A percentile compares a stretch with the other conserved stretches of the same genome.
Evolutionary conservation across 202 grass and related monocot species (phyloP).

Genomic region (Sporobolus alterniflorus): DNA sequence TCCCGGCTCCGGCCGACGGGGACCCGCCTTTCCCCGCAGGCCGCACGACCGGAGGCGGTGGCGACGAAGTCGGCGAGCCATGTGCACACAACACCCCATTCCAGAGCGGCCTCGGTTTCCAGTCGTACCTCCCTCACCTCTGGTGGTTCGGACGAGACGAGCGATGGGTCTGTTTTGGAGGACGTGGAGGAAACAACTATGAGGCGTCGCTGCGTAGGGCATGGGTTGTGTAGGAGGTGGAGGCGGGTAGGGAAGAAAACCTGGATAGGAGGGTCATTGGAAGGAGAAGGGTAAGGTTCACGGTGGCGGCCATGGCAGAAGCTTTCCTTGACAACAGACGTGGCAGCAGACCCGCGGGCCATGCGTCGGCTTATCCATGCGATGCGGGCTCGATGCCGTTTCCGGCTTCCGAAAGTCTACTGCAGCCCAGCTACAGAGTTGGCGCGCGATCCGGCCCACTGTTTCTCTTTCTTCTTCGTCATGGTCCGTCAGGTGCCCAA

Average conservation of each 20-base stretch:
- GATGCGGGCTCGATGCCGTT: not conserved
- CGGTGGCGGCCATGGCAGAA: slow-evolving; percentile 28
- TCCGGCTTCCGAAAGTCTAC: no score
- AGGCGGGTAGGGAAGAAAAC: not conserved
- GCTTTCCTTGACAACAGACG: not conserved
- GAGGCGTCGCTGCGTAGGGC: not conserved
- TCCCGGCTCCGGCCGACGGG: slow-evolving; percentile 49
- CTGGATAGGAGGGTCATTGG: not conserved
- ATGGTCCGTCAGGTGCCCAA: no score
- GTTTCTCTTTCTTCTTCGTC: no score
- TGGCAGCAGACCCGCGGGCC: not conserved
- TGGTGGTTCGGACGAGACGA: not conserved
- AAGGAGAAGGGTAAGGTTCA: not conserved
- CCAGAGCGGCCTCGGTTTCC: slow-evolving; percentile 54
- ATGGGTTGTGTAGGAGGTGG: not conserved
- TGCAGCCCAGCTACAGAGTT: no score
- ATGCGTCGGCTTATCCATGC: slow-evolving; percentile 22
- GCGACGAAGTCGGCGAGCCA: slow-evolving; percentile 50
- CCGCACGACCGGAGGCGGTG: slow-evolving; percentile 49
- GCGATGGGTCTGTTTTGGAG: not conserved
- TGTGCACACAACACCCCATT: slow-evolving; percentile 57
- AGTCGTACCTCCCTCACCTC: slow-evolving; percentile 42
- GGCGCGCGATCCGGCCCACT: no score
- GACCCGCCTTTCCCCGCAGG: slow-evolving; percentile 42
- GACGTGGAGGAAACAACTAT: not conserved